Conservation (phyloP, 495 filamentous ascomycete genomes). For the Neurospora sp. region DNA sequence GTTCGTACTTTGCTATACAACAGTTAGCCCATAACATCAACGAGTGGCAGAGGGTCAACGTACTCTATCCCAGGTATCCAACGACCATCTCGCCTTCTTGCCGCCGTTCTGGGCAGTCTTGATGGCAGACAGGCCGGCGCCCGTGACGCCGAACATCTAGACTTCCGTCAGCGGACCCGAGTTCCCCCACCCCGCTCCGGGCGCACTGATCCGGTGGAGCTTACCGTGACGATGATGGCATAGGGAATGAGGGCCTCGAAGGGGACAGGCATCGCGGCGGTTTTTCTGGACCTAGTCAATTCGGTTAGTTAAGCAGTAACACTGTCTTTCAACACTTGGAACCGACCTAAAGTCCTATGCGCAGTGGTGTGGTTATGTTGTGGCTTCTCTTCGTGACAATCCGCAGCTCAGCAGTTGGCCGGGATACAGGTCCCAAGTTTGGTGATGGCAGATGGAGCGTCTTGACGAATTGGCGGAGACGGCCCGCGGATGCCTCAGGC, state of each 20-base stretch:
- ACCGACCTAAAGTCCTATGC: conserved; percentile 16
- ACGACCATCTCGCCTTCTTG: conserved; percentile 71
- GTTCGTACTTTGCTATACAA: conserved; percentile 63
- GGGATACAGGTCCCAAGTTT: background rate
- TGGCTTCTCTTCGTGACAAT: conserved; percentile 4
- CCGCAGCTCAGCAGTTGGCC: conserved; percentile 5
- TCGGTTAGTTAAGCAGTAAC: conserved; percentile 6
- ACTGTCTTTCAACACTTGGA: background rate
- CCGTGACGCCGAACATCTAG: conserved; percentile 87
- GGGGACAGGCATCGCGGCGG: conserved; percentile 73
- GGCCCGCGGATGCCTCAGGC: conserved; percentile 9
- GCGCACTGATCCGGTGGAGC: conserved; percentile 23
- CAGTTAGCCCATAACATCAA: conserved; percentile 20
- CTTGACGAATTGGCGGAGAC: conserved; percentile 12
- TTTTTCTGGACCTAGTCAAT: conserved; percentile 14
- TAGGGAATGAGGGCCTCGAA: conserved; percentile 95
- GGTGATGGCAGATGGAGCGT: background rate
- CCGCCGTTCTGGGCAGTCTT: conserved; percentile 76
- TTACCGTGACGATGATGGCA: conserved; percentile 77
- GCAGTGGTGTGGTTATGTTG: conserved; percentile 6
- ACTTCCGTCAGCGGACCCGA: conserved; percentile 18
- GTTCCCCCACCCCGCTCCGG: conserved; percentile 8
- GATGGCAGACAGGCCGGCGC: conserved; percentile 62
- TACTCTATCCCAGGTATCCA: conserved; percentile 92
- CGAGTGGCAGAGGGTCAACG: conserved; percentile 29